Conservation (phyloP, 2,329 filamentous ascomycete genomes). For the Pseudogymnoascus sp. region DNA sequence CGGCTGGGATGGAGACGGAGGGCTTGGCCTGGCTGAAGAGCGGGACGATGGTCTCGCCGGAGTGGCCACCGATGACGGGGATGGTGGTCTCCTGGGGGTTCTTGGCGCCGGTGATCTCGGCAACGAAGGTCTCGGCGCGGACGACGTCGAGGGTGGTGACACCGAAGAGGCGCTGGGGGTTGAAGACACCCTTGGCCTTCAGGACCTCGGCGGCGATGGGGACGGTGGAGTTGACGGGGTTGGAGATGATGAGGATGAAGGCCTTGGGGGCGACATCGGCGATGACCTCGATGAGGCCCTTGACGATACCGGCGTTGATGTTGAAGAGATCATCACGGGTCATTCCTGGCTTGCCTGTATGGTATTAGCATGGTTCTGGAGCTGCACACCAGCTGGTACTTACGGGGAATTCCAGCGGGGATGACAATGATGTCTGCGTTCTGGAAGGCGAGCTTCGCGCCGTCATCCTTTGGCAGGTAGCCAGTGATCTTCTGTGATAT, state of each 20-base stretch:
- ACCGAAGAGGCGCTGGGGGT: constrained; percentile 93
- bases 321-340: constrained; percentile 99
- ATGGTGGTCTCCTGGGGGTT: constrained; percentile 77
- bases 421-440: constrained; percentile 95
- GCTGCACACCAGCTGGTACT: constrained; percentile 30
- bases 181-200: constrained; percentile 86
- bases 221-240: constrained; percentile 98
- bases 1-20: constrained; percentile 68
- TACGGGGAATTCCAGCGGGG: constrained; percentile 95
- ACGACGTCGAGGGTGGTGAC: constrained; percentile 98
- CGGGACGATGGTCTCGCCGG: constrained; percentile 94
- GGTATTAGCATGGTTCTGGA: constrained; percentile 12
- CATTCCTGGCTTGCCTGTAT: constrained; percentile 93
- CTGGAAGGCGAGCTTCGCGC: constrained; percentile 80
- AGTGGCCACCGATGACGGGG: constrained; percentile 94
- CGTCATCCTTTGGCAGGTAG: constrained; percentile 78
- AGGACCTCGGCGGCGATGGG: constrained; percentile 96
- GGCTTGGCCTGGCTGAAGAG: constrained; percentile 90
- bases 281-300: constrained; percentile 80
- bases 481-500: constrained; percentile 66
- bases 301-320: constrained; percentile 97
- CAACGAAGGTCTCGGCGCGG: constrained; percentile 93
- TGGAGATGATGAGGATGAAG: constrained; percentile 94
- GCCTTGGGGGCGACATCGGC: constrained; percentile 88
- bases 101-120: constrained; percentile 72